Base-by-base conservation (phyloP, 2,329 filamentous ascomycete genomes). In the Dendryphion nanum region DNA sequence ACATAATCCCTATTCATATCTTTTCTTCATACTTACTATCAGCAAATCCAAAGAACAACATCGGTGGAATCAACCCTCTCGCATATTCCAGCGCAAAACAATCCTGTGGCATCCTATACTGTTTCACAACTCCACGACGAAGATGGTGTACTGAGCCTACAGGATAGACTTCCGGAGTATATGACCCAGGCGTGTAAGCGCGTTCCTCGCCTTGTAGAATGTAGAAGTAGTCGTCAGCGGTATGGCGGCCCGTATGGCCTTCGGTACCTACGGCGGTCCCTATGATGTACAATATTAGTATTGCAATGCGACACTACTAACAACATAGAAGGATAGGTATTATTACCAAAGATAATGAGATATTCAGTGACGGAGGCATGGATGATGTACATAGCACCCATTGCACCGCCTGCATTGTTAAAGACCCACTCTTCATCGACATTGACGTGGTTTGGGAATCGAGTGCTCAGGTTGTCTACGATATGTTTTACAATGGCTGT, bases 141-240 rank as follows among this genome's bases (percentile, higher is more conserved):
- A 91, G 73, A 73, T 87, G 82, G 71, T 93, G 84, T 49, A 89
- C 77, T 53, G 68, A 75, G 24, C 86, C 86, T 38, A 78, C 68
- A 0, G 78, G 74, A 70, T 89, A 91, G 45, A 86, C 69, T 67
- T 88, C 84, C 21, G 82, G 72, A 62, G 78, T 74, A 66, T 81
- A 87, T 47, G 83, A 79, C 4, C 48, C 59, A 15, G 58, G 56
- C 14, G 79, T 75, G 73, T 89, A 90, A 48, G 88, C 85, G 55
- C 80, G 75, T 69, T 95, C 83, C 54, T 82, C 81, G 54, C 89
- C 89, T 21, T 74, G 74, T 20, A 95, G 76, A 74, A 95, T 95
- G 75, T 90, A 81, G 76, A 95, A 95, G 76, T 93, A 95, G 74
- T 95, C 89, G 69, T 95, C 86, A 13, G 89, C 89, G 10, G 88